These are phyloP conservation scores for Orychophragmus violaceus DNA, from an alignment of 345 rosid species.

Conservation along the genomic window DNA sequence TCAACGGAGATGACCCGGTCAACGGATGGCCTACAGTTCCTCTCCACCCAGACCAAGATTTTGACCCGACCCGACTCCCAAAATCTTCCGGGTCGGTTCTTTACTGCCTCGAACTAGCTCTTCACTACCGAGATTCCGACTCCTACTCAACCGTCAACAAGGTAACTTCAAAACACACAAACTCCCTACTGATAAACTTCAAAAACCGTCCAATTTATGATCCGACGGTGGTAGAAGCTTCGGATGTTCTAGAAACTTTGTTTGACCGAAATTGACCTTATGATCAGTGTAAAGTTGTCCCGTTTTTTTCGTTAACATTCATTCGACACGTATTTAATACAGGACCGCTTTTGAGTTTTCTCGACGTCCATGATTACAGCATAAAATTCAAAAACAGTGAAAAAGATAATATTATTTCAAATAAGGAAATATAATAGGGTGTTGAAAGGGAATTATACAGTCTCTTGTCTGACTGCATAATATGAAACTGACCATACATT, in stretches of 20 bases:
- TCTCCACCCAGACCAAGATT: conserved; percentile 35
- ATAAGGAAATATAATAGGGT: conserved; percentile 5
- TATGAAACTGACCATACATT: conserved; percentile 65
- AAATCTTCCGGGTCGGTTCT: conserved; percentile 62
- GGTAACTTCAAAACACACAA: conserved; percentile 40
- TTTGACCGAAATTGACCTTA: conserved; percentile 15
- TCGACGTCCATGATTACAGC: conserved; percentile 25
- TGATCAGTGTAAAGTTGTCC: conserved; percentile 8
- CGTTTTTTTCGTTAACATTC: not conserved
- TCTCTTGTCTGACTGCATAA: conserved; percentile 24
- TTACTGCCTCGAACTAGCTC: conserved; percentile 78
- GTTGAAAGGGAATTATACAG: conserved; percentile 12
- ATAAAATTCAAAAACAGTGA: not conserved
- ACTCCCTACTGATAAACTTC: not conserved
- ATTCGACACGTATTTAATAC: conserved; percentile 28
- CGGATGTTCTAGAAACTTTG: conserved; percentile 15
- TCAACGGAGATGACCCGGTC: conserved; percentile 67
- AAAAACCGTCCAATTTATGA: not conserved
- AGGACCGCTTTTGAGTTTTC: conserved; percentile 25
- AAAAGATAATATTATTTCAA: not conserved
- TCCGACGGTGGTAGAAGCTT: conserved; percentile 7
- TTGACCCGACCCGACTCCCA: conserved; percentile 44
- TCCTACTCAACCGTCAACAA: conserved; percentile 40
- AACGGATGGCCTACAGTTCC: conserved; percentile 88
- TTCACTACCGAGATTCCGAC: conserved; percentile 50